Evolutionary conservation across 345 rosid genomes (phyloP).

Genomic region (Dovyalis caffra): DNA sequence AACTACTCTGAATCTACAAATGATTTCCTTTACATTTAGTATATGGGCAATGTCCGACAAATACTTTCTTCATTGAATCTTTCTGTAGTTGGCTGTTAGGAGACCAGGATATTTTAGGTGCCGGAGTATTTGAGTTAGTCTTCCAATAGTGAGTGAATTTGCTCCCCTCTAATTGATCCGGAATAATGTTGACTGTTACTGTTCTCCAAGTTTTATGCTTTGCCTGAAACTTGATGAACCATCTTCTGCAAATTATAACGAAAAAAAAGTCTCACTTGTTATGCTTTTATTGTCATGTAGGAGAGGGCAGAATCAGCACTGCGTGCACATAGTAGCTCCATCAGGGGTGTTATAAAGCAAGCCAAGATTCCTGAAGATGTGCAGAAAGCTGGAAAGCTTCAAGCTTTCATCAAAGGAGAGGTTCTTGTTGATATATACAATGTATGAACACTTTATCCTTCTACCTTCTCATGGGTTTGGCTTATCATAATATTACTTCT

Average conservation of each 20-base stretch:
- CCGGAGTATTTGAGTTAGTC: too few species aligned
- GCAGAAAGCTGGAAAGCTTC: conserved; percentile 49
- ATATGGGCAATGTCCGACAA: neutral
- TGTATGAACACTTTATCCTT: conserved; percentile 40
- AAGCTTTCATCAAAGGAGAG: conserved; percentile 81
- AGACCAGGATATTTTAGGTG: neutral
- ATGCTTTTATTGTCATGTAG: conserved; percentile 37
- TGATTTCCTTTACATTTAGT: too few species aligned
- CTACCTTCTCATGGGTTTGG: conserved; percentile 2
- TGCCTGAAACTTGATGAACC: neutral
- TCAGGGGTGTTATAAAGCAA: conserved; percentile 50
- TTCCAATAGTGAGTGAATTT: neutral
- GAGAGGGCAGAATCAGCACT: conserved; percentile 81
- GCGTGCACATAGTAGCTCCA: conserved; percentile 93
- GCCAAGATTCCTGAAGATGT: conserved; percentile 48
- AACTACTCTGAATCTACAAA: too few species aligned
- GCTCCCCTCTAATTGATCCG: neutral
- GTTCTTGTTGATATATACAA: conserved; percentile 69
- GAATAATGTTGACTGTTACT: neutral
- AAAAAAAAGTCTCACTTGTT: too few species aligned
- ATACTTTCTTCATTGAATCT: conserved; percentile 2
- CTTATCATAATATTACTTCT: conserved; percentile 12
- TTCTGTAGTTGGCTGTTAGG: neutral
- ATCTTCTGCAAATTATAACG: neutral
- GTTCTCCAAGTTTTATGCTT: neutral